These are phyloP conservation scores for Flaveria linearis DNA, from an alignment of 129 eudicot species.

Conservation along the genomic window DNA sequence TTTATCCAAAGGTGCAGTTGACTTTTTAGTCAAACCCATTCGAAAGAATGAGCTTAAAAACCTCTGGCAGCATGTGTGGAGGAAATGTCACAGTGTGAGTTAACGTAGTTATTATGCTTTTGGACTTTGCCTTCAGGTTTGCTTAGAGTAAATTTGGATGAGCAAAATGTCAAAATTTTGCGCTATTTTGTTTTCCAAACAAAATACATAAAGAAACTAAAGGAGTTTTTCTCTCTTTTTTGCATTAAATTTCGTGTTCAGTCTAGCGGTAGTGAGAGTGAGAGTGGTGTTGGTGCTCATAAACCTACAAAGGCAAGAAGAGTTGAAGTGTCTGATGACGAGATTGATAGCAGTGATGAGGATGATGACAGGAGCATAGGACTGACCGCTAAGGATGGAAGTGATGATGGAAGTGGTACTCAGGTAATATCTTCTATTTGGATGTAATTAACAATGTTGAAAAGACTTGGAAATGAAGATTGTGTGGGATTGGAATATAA, in stretches of 20 bases:
- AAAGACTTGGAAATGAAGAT: not conserved
- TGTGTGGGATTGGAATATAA: not conserved
- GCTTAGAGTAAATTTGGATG: constrained; percentile 14
- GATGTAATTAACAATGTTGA: too few species aligned
- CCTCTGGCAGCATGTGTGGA: constrained; percentile 95
- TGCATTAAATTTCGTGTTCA: constrained; percentile 37
- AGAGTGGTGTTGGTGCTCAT: constrained; percentile 53
- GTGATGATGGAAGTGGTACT: constrained; percentile 76
- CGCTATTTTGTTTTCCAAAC: constrained; percentile 25
- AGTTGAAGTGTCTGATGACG: constrained; percentile 47
- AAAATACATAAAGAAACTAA: constrained; percentile 14
- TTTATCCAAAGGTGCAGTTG: constrained; percentile 78
- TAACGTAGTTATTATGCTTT: constrained; percentile 28
- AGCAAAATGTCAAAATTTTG: constrained; percentile 14
- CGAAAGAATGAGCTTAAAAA: constrained; percentile 80
- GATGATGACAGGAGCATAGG: constrained; percentile 53
- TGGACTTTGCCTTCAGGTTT: constrained; percentile 36
- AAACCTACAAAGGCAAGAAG: constrained; percentile 45
- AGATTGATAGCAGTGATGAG: constrained; percentile 46
- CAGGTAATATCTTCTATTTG: constrained; percentile 36
- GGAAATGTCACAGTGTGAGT: constrained; percentile 87
- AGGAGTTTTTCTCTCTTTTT: not conserved
- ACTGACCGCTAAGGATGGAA: constrained; percentile 55
- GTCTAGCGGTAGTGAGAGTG: constrained; percentile 74
- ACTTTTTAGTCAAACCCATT: constrained; percentile 81